phyloP scores from a whole-genome alignment of 306 rosid genomes.

The Vicia villosa region DNA sequence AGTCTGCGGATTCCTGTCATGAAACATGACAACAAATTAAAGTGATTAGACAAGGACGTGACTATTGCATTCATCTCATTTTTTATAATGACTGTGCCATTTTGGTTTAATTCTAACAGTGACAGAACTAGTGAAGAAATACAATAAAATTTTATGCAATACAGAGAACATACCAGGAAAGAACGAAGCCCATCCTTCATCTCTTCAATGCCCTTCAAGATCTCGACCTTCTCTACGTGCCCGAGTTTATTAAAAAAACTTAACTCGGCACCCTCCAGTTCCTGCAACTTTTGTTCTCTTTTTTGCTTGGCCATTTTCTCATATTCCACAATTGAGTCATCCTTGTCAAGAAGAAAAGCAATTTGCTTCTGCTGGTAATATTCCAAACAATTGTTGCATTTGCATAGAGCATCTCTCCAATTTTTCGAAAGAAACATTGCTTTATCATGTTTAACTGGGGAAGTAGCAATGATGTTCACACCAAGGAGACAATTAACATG shows the following conservation, averaged over 20 bases:
- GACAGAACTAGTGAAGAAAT: not conserved
- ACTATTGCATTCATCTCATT: not conserved
- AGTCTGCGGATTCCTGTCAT: conserved; percentile 78
- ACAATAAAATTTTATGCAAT: not conserved
- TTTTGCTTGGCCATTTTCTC: conserved; percentile 84
- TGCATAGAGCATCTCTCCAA: conserved; percentile 87
- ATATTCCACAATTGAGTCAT: conserved; percentile 85
- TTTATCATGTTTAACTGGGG: conserved; percentile 51
- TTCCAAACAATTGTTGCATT: conserved; percentile 64
- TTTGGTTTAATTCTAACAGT: conserved; percentile 3
- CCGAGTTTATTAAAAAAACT: conserved; percentile 75
- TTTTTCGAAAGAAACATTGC: conserved; percentile 83
- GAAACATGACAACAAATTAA: conserved; percentile 18
- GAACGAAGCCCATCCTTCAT: conserved; percentile 86
- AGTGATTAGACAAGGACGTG: conserved; percentile 18
- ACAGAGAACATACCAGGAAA: conserved; percentile 65
- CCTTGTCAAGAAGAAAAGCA: conserved; percentile 75
- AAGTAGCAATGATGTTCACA: conserved; percentile 47
- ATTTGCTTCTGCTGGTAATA: conserved; percentile 63
- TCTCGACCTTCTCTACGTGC: conserved; percentile 90
- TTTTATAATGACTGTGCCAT: not conserved
- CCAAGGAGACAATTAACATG: conserved; percentile 62
- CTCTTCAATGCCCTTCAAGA: conserved; percentile 90
- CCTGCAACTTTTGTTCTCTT: conserved; percentile 83
- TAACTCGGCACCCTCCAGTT: conserved; percentile 77